These are phyloP conservation scores for Reticulascus tulasneorum DNA, from an alignment of 2,329 filamentous ascomycete species.

Conservation along the genomic window DNA sequence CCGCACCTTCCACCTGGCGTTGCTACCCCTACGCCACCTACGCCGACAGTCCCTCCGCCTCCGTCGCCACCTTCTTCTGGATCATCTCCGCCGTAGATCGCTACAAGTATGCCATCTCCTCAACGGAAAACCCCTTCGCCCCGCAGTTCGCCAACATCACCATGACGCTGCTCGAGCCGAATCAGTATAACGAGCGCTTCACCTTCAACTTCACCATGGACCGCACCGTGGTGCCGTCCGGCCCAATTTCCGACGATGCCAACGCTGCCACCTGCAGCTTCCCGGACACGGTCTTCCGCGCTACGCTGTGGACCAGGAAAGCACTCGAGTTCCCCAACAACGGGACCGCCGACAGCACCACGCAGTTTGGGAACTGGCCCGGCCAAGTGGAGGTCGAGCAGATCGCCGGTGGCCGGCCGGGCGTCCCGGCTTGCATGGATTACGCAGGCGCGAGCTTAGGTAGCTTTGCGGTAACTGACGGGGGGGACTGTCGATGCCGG, in stretches of 20 bases:
- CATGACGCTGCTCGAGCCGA: constrained; percentile 44
- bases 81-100: constrained; percentile 42
- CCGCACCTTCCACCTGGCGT: constrained; percentile 54
- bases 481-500: constrained; percentile 33
- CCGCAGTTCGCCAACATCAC: constrained; percentile 51
- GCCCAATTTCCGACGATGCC: constrained; percentile 36
- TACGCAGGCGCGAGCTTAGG: no score
- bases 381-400: constrained; percentile 55
- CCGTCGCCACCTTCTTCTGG: constrained; percentile 61
- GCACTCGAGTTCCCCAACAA: constrained; percentile 3
- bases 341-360: constrained; percentile 13
- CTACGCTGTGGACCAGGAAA: constrained; percentile 56
- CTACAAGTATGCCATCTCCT: constrained; percentile 49
- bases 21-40: constrained; percentile 57
- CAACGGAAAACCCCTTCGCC: constrained; percentile 50
- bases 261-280: constrained; percentile 54
- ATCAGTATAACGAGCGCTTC: constrained; percentile 49
- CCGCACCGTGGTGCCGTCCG: constrained; percentile 48
- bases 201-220: constrained; percentile 51
- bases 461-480: constrained; percentile 31
- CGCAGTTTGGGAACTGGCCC: constrained; percentile 46
- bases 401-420: constrained; percentile 40
- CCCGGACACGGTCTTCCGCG: constrained; percentile 50
- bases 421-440: constrained; percentile 52
- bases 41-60: constrained; percentile 24